Evolutionary conservation across 1,284 basidiomycete species (phyloP), one percentile per base, ranked within the genome.

Genomic region (Boletus nobilissimus): DNA sequence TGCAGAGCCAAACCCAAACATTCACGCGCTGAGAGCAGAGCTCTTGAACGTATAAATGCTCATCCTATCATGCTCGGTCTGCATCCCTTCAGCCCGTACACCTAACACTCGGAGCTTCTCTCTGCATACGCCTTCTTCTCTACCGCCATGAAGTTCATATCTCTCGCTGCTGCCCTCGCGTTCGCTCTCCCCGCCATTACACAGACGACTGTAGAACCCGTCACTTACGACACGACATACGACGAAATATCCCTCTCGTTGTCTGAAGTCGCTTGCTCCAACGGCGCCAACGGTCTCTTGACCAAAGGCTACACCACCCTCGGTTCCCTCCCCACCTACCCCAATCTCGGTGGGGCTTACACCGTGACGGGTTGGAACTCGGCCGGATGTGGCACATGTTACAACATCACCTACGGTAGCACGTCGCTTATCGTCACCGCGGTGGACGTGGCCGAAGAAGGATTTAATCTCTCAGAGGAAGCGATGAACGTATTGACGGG

Each of bases 311-410:
- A 85, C 83, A 85, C 83, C 40, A 91, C 88, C 43, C 89, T 92
- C 81, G 86, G 86, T 16, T 86, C 86, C 29, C 85, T 92, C 65
- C 89, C 90, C 40, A 83, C 74, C 46, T 92, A 89, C 85, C 91
- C 91, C n/a, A 83, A 87, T 80, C 1, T 70, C 32, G 57, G 69
- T 11, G 69, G 69, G 18, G 57, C 54, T 7, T 70, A 60, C 9
- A 62, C 57, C 32, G 69, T 65, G 43, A 16, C 34, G 18, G 79
- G 80, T 13, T 88, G 80, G 81, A 69, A 85, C 76, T 86, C 85
- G 8, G 19, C 83, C 7, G 80, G 75, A 10, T 76, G 76, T 13
- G 88, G 87, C 0, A 80, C 82, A 4, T 89, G 88, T 62, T 88
- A 85, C 75, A 0, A 36, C 87, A 62, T 64, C 63, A 85, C 83